phyloP scores from a whole-genome alignment of 2,329 filamentous ascomycete genomes.

The Lecanosticta acicola region DNA sequence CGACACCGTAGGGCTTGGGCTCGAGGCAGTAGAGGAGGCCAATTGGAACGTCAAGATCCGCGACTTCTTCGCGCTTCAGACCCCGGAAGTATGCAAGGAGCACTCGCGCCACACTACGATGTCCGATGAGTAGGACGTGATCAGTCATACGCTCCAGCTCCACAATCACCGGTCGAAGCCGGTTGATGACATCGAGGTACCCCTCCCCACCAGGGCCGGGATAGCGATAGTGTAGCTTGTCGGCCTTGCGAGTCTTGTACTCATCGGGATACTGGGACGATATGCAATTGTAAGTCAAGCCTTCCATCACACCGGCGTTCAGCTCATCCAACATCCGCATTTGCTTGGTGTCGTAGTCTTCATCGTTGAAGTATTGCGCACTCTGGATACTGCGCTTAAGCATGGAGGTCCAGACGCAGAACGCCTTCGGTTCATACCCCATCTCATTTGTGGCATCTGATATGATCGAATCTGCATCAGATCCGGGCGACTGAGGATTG shows the following conservation, averaged over 20 bases:
- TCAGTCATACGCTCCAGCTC: constrained; percentile 97
- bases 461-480: constrained; percentile 10
- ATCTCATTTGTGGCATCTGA: constrained; percentile 17
- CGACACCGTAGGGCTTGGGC: constrained; percentile 94
- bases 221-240: constrained; percentile 96
- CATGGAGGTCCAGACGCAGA: constrained; percentile 99
- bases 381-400: constrained; percentile 83
- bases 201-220: constrained; percentile 93
- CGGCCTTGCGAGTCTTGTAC: constrained; percentile 68
- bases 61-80: constrained; percentile 81
- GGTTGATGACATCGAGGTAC: constrained; percentile 94
- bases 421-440: constrained; percentile 64
- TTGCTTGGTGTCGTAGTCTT: constrained; percentile 93
- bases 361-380: constrained; percentile 85
- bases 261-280: constrained; percentile 71
- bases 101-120: constrained; percentile 86
- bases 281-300: constrained; percentile 91
- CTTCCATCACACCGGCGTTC: constrained; percentile 87
- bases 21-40: constrained; percentile 93
- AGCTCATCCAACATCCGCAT: constrained; percentile 70
- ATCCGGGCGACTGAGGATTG: constrained; percentile 40
- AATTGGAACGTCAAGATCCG: constrained; percentile 86
- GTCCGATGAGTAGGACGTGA: constrained; percentile 85
- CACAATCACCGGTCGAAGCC: constrained; percentile 88
- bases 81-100: constrained; percentile 96